A percentile compares a stretch with the other conserved stretches of the same genome.
These are phyloP conservation scores for Pythium myriotylum DNA, from an alignment of 352 stramenopile genomes.

Conservation along the genomic window DNA sequence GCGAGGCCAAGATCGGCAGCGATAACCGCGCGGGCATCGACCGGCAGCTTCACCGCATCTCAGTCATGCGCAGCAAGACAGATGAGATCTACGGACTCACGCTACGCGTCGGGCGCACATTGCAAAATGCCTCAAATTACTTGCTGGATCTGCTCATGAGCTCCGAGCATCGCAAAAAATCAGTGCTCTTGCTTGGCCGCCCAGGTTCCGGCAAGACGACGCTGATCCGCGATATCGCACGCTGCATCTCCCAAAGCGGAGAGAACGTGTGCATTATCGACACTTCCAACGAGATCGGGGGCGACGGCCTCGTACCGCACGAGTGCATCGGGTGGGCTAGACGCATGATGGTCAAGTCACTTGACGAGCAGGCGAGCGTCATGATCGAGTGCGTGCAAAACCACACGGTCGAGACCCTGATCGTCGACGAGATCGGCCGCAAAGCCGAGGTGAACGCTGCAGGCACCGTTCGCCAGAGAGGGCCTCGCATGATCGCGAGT, in stretches of 20 bases:
- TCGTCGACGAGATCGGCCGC: conserved; percentile 90
- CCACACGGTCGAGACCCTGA: conserved; percentile 85
- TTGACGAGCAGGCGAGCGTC: conserved; percentile 64
- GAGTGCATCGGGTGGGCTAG: conserved; percentile 65
- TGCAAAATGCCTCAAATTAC: conserved; percentile 60
- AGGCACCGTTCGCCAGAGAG: conserved; percentile 67
- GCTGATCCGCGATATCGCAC: conserved; percentile 78
- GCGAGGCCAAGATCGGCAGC: conserved; percentile 51
- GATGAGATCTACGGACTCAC: conserved; percentile 68
- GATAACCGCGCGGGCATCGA: conserved; percentile 84
- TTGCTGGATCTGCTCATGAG: conserved; percentile 71
- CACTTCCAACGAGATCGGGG: conserved; percentile 91
- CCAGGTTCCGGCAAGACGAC: conserved; percentile 85
- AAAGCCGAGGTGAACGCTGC: conserved; percentile 76
- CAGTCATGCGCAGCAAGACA: conserved; percentile 62
- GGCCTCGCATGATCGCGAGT: conserved; percentile 82
- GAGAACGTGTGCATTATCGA: conserved; percentile 89
- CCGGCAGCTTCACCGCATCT: conserved; percentile 79
- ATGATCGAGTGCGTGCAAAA: conserved; percentile 93
- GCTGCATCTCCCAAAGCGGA: conserved; percentile 54
- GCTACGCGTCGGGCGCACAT: conserved; percentile 68
- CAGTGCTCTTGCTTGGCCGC: conserved; percentile 66
- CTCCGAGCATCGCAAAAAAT: conserved; percentile 42
- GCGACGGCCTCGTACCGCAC: conserved; percentile 84
- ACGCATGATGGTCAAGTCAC: conserved; percentile 82